Evolutionary conservation across 2,329 filamentous ascomycete genomes (phyloP), one percentile per base, ranked within the genome.

Genomic region (Colletotrichum sp.): DNA sequence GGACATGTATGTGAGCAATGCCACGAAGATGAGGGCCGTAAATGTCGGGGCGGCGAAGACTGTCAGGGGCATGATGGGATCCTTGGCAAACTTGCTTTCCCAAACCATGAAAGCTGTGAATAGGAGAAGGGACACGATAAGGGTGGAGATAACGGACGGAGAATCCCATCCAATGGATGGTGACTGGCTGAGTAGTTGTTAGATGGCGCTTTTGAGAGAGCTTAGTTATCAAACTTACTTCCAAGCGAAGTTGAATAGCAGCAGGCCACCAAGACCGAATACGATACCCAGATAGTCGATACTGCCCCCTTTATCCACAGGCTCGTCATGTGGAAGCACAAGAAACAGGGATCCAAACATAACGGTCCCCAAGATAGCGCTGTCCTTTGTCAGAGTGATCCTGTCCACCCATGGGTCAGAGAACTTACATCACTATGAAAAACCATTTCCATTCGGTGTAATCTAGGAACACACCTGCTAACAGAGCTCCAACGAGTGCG

Each of bases 191-290:
- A 48, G 5, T 48, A 2, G 18, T 48, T 48, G 44, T 48, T 48
- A 48, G n/a, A 48, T 13, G 44, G 3, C 12, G 39, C 3, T 13
- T 10, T 13, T 13, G n/a, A 48, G 34, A 64, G 34, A 36, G 16
- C 62, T 30, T 26, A 34, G 26, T n/a, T 22, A 36, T 24, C 15
- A 22, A 15, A 81, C 84, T 82, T 77, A 89, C 88, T 89, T 90
- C 85, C 88, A 90, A 2, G 84, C 84, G n/a, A 90, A 83, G 71
- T 88, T 90, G 73, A 89, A 90, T 0, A 90, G 77, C 4, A 89
- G 81, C 24, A 89, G 78, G 7, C 84, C 83, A 22, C 80, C 78
- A 2, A 85, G 81, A 1, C 84, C 88, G 18, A 65, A 24, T 24
- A 39, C 26, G 22, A 36, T 36, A 5, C 62, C 62, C 8, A 22